These are phyloP conservation scores for Amborella trichopoda DNA, from an alignment of 164 flowering plant species.

Conservation along the genomic window DNA sequence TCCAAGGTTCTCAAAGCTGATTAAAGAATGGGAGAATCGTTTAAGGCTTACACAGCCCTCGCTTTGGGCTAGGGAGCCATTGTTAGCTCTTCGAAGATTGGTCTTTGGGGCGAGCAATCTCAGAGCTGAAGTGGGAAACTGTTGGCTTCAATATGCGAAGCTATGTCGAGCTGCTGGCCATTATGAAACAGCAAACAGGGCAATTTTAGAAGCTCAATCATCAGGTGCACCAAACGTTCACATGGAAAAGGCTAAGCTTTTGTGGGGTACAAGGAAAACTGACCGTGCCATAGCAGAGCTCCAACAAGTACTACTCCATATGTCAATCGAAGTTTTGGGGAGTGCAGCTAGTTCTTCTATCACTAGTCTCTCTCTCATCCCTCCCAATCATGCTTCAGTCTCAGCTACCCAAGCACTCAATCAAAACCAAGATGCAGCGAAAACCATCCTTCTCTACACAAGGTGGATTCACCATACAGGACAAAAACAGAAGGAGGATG, in stretches of 20 bases:
- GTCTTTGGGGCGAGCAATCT: constrained; percentile 80
- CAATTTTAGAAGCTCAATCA: constrained; percentile 86
- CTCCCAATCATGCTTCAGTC: constrained; percentile 35
- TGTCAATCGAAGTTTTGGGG: constrained; percentile 83
- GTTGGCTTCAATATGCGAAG: constrained; percentile 98
- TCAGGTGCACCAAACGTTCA: constrained; percentile 82
- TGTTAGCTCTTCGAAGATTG: constrained; percentile 79
- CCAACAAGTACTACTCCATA: constrained; percentile 73
- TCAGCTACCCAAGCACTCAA: constrained; percentile 37
- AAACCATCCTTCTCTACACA: constrained; percentile 80
- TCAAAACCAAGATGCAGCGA: constrained; percentile 68
- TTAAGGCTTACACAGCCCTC: constrained; percentile 84
- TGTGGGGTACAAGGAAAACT: constrained; percentile 79
- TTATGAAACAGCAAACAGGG: constrained; percentile 90
- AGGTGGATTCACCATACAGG: constrained; percentile 99
- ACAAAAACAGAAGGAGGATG: constrained; percentile 97
- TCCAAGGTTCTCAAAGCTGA: constrained; percentile 36
- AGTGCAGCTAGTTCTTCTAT: constrained; percentile 72
- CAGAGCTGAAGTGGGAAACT: constrained; percentile 69
- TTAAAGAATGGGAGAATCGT: constrained; percentile 75
- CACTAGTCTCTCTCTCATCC: constrained; percentile 60
- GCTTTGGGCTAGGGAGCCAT: constrained; percentile 95
- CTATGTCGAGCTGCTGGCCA: constrained; percentile 97
- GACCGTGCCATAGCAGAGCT: constrained; percentile 91
- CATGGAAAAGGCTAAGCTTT: constrained; percentile 93